Evolutionary conservation across 2,329 filamentous ascomycete genomes (phyloP).

Genomic region (Xylaria sp.): DNA sequence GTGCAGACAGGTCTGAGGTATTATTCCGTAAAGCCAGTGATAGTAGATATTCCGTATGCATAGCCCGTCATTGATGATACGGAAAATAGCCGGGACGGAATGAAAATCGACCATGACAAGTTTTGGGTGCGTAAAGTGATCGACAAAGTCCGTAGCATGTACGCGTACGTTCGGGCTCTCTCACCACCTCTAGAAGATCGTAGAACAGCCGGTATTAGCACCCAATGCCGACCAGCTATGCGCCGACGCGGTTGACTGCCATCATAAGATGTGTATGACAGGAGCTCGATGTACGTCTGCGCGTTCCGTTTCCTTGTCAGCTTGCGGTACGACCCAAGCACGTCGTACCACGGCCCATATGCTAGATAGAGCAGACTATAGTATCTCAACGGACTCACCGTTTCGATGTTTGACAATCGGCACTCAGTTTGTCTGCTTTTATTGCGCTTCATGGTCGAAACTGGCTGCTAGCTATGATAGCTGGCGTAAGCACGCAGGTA

Average conservation of each 20-base stretch:
- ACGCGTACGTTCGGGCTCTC: not conserved
- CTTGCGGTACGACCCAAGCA: not conserved
- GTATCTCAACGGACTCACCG: not conserved
- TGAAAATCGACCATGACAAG: not conserved
- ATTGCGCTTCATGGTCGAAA: not conserved
- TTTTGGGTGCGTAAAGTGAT: not conserved
- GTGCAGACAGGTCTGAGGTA: not conserved
- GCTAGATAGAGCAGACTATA: not conserved
- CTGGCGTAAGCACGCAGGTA: not conserved
- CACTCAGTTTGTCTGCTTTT: not conserved
- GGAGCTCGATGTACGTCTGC: not conserved
- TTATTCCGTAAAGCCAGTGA: not conserved
- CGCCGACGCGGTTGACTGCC: not conserved
- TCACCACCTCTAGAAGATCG: not conserved
- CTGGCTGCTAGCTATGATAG: not conserved
- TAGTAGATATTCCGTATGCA: not conserved
- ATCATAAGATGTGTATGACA: not conserved
- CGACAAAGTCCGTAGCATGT: not conserved
- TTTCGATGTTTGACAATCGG: not conserved
- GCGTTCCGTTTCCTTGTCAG: not conserved
- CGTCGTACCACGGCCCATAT: not conserved
- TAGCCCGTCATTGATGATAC: not conserved
- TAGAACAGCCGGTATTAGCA: not conserved
- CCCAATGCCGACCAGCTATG: not conserved
- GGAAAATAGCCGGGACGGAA: not conserved